These are phyloP conservation scores for Zygotorulaspora mrakii DNA, from an alignment of 1,139 yeast genomes.

Conservation along the genomic window DNA sequence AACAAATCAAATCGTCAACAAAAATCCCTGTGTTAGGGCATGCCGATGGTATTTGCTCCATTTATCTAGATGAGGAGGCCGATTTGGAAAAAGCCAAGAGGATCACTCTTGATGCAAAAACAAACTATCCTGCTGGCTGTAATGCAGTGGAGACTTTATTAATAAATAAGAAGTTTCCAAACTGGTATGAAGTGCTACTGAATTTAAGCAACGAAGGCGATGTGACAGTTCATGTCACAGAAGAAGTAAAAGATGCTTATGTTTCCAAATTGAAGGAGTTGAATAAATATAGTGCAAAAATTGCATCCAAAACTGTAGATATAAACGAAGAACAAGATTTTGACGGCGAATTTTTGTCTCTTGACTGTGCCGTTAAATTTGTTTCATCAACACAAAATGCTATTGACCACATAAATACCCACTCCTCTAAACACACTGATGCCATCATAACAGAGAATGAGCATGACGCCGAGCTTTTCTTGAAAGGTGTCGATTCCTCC, in stretches of 20 bases:
- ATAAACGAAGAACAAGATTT: constrained; percentile 61
- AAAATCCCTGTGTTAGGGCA: constrained; percentile 97
- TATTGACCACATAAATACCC: constrained; percentile 75
- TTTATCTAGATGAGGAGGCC: constrained; percentile 73
- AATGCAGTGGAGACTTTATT: constrained; percentile 90
- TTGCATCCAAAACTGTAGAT: constrained; percentile 36
- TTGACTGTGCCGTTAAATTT: constrained; percentile 71
- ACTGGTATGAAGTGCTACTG: constrained; percentile 45
- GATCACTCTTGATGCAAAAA: constrained; percentile 79
- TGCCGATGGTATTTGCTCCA: constrained; percentile 95
- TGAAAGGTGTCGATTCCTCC: constrained; percentile 87
- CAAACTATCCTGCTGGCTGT: constrained; percentile 98
- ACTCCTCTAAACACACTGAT: constrained; percentile 96
- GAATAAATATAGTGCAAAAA: constrained; percentile 31
- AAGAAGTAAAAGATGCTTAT: constrained; percentile 43
- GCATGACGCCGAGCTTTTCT: constrained; percentile 64
- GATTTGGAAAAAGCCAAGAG: constrained; percentile 71
- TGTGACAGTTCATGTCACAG: constrained; percentile 68
- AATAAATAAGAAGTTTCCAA: constrained; percentile 52
- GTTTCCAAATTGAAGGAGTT: constrained; percentile 26
- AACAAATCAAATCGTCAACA: constrained; percentile 77
- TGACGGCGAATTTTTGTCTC: constrained; percentile 74
- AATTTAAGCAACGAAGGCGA: constrained; percentile 54
- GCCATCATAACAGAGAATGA: constrained; percentile 77
- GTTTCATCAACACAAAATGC: constrained; percentile 64